Percentiles rank a stretch among this genome's conserved stretches.
These are phyloP conservation scores for Rhexocercosporidium sp. DNA, from an alignment of 2,329 filamentous ascomycete species.

Conservation along the genomic window DNA sequence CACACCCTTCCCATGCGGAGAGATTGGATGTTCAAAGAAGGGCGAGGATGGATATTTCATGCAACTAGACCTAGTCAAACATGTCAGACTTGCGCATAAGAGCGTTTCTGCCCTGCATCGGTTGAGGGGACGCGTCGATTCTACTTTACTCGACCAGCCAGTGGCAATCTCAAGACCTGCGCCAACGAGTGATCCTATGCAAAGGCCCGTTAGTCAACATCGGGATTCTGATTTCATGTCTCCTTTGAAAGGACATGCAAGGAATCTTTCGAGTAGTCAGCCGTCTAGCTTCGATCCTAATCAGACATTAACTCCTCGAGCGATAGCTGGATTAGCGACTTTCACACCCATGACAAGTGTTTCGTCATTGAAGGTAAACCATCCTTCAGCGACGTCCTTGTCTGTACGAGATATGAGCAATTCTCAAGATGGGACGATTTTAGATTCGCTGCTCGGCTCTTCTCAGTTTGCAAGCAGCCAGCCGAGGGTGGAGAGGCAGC, in stretches of 20 bases:
- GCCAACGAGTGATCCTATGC: not conserved
- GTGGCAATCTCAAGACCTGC: slow-evolving; percentile 3
- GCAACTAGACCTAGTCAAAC: slow-evolving; percentile 34
- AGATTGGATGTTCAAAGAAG: slow-evolving; percentile 31
- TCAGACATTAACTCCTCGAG: slow-evolving; percentile 27
- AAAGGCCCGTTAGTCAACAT: slow-evolving; percentile 10
- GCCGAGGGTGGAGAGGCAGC: not conserved
- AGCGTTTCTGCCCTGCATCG: slow-evolving; percentile 29
- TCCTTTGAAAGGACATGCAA: slow-evolving; percentile 7
- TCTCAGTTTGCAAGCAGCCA: slow-evolving; percentile 2
- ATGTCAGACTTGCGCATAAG: slow-evolving; percentile 35
- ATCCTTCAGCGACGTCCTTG: slow-evolving; percentile 21
- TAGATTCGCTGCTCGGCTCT: not conserved
- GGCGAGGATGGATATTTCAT: slow-evolving; percentile 37
- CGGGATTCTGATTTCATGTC: slow-evolving; percentile 32
- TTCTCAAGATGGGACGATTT: slow-evolving; percentile 16
- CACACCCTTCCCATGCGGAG: slow-evolving; percentile 38
- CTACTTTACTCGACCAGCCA: slow-evolving; percentile 28
- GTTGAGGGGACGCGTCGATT: slow-evolving; percentile 34
- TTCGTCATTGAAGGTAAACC: slow-evolving; percentile 34
- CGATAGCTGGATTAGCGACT: slow-evolving; percentile 17
- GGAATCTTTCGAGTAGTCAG: slow-evolving; percentile 18
- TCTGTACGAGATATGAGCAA: not conserved
- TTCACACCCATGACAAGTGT: slow-evolving; percentile 35
- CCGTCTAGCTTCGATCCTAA: slow-evolving; percentile 29